These are phyloP conservation scores for Hippophae rhamnoides DNA, from an alignment of 306 rosid genomes.

Conservation along the genomic window DNA sequence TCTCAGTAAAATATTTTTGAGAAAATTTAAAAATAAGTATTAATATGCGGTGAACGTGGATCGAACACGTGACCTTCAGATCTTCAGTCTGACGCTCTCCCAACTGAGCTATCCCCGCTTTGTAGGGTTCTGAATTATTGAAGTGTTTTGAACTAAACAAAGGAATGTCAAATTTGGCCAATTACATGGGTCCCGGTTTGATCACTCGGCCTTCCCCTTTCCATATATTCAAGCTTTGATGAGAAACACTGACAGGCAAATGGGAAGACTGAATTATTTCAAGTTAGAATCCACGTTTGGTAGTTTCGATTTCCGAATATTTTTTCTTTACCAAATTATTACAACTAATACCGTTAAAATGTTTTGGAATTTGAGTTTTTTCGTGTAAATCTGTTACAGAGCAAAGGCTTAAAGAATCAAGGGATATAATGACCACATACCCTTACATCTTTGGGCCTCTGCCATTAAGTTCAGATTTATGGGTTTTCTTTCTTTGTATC, in stretches of 20 bases:
- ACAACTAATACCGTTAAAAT: background rate
- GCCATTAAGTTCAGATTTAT: too few species aligned
- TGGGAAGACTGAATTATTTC: constrained; percentile 26
- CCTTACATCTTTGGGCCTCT: constrained; percentile 7
- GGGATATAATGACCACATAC: constrained; percentile 26
- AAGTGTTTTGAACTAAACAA: too few species aligned
- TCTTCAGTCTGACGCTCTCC: constrained; percentile 44
- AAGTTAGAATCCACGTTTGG: constrained; percentile 26
- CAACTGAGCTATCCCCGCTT: constrained; percentile 48
- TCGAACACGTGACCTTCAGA: constrained; percentile 40
- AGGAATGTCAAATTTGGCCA: too few species aligned
- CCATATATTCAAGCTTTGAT: background rate
- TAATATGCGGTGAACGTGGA: constrained; percentile 33
- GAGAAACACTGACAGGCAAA: background rate
- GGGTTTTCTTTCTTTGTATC: too few species aligned
- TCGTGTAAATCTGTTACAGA: constrained; percentile 16
- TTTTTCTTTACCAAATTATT: background rate
- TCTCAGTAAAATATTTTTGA: background rate
- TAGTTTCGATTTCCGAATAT: background rate
- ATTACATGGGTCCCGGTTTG: too few species aligned
- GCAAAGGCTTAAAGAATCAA: constrained; percentile 32
- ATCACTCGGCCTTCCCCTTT: background rate
- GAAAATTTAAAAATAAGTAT: background rate
- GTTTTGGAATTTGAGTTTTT: background rate
- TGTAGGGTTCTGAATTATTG: too few species aligned